Evolutionary conservation across 2,329 filamentous ascomycete genomes (phyloP).

Genomic region (Fusarium veterinarium): DNA sequence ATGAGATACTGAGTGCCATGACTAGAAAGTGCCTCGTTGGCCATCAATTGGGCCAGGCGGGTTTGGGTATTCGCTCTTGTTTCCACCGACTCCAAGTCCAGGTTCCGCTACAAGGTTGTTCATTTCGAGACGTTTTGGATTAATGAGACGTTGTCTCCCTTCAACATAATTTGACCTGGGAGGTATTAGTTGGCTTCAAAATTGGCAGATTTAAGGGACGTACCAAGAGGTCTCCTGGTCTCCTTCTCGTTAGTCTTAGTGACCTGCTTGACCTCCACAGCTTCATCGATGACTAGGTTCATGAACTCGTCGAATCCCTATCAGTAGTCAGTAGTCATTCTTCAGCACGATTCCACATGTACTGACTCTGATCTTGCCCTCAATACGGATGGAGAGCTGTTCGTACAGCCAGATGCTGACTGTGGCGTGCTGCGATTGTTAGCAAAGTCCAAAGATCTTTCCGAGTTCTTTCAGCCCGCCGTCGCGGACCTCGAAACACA

Average conservation of each 20-base stretch:
- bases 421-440: constrained; percentile 71
- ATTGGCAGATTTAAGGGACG: constrained; percentile 34
- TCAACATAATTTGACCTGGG: constrained; percentile 83
- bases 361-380: constrained; percentile 92
- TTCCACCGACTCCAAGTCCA: constrained; percentile 15
- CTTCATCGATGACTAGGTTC: constrained; percentile 97
- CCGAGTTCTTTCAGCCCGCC: neutral
- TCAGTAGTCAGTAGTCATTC: neutral
- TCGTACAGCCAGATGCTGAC: constrained; percentile 98
- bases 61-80: constrained; percentile 35
- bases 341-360: neutral
- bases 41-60: constrained; percentile 22
- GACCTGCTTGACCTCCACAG: constrained; percentile 87
- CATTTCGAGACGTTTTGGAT: constrained; percentile 68
- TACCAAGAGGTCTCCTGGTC: constrained; percentile 82
- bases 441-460: constrained; percentile 21
- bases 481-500: constrained; percentile 3
- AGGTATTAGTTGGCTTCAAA: constrained; percentile 4
- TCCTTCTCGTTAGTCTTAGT: constrained; percentile 83
- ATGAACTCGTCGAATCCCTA: constrained; percentile 99
- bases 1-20: constrained; percentile 20
- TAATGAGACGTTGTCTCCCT: constrained; percentile 88
- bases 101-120: constrained; percentile 8
- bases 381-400: constrained; percentile 92
- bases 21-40: constrained; percentile 25